Conservation (phyloP, 768 basidiomycete species). For the Naganishia kalamii region DNA sequence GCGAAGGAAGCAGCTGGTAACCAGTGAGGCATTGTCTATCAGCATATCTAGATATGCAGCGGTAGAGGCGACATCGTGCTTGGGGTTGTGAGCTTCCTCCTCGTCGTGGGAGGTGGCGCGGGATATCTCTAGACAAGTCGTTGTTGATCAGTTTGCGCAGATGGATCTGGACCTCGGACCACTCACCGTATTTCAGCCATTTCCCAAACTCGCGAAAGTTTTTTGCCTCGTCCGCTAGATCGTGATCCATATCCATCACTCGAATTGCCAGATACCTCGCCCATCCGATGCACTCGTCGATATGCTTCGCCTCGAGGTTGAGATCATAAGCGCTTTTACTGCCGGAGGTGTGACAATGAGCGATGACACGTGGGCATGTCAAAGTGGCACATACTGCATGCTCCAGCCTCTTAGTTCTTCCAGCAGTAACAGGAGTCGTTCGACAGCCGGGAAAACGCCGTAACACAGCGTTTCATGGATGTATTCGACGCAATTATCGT, state of each 20-base stretch:
- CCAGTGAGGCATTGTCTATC: neutral
- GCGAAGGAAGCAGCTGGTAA: neutral
- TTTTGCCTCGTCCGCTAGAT: slow-evolving; percentile 2
- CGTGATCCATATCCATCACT: slow-evolving; percentile 9
- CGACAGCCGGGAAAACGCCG: slow-evolving; percentile 13
- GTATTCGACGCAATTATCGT: slow-evolving; percentile 4
- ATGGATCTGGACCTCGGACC: neutral
- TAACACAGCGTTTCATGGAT: slow-evolving; percentile 13
- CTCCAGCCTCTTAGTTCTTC: slow-evolving; percentile 15
- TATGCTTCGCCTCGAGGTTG: neutral
- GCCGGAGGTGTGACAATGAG: neutral
- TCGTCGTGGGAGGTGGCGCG: neutral
- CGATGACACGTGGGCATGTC: no score
- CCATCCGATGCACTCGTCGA: slow-evolving; percentile 17
- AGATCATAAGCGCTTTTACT: slow-evolving; percentile 5
- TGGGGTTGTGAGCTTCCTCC: neutral
- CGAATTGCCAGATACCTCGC: slow-evolving; percentile 16
- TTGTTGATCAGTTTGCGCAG: neutral
- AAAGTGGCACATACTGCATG: neutral
- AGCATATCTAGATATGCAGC: slow-evolving; percentile 3
- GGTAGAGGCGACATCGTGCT: neutral
- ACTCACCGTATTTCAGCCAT: slow-evolving; percentile 19
- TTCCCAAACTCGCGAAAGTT: slow-evolving; percentile 17
- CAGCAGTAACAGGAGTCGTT: slow-evolving; percentile 14
- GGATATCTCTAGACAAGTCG: neutral